Base-by-base conservation (phyloP, 2,329 filamentous ascomycete genomes). In the Penicillium sp. region DNA sequence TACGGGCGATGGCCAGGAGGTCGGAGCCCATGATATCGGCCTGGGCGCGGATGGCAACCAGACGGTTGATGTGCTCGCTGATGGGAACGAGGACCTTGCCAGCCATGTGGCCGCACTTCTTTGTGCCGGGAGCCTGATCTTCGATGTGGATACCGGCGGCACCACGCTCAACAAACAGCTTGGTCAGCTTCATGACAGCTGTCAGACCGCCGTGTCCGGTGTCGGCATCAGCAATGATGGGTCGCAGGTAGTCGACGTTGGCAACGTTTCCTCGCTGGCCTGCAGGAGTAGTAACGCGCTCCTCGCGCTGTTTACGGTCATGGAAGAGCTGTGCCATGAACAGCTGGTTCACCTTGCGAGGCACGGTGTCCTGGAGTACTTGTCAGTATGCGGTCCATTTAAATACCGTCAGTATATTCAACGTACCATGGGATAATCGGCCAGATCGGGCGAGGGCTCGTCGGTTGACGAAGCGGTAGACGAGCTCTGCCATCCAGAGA, bases 81-180 rank as follows among this genome's bases (percentile, higher is more conserved):
- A 96, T 94, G 44, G 93, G 93, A 45, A 98, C 93, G 53, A 98
- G 78, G 38, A 97, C 93, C 76, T 97, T 97, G 65, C 93, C 93
- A 58, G 93, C 93, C 93, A 97, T 97, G 75, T 97, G 93, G 56
- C 93, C 93, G 70, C 93, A 98, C 81, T 98, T 98, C 82, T 98
- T 98, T 43, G 93, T 97, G 48, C 93, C 93, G 3, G 93, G 91
- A 4, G 93, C 91, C 73, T 97, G 93, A 69, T 98, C 93, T 74
- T 98, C 93, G 61, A 98, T 96, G 74, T 98, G 93, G 64, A 98
- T 96, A 59, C 93, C 93, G 37, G 93, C 93, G 40, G 93, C 93
- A 61, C 93, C 93, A 72, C 90, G 89, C 77, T 98, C 93, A 57
- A 97, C 75, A 70, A 98, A 97, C 50, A 97, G 81, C 78, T 96